Evolutionary conservation across 2,329 filamentous ascomycete species (phyloP).

Genomic region (Alternaria ethzedia): DNA sequence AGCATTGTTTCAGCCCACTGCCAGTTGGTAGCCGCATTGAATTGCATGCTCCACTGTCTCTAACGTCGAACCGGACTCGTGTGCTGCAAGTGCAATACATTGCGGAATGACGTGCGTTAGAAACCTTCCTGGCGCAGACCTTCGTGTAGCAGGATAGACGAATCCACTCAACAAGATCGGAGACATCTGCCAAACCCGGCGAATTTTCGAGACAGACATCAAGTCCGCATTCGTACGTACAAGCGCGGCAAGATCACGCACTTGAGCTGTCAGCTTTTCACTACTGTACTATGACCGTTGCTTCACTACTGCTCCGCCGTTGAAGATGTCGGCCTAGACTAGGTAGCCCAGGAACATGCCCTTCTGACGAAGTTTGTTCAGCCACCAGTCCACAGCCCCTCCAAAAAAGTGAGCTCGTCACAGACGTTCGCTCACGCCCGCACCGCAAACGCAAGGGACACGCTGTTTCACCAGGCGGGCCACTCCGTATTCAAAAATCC

Average conservation of each 20-base stretch:
- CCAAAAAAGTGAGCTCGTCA: constrained; percentile 1
- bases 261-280: constrained; percentile 1
- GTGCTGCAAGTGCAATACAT: constrained; percentile 2
- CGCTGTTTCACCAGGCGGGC: neutral
- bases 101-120: constrained; percentile 12
- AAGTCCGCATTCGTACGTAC: neutral
- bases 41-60: neutral
- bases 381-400: neutral
- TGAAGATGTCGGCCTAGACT: neutral
- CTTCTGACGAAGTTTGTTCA: constrained; percentile 1
- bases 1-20: constrained; percentile 13
- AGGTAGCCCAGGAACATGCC: constrained; percentile 2
- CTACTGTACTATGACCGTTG: constrained; percentile 5
- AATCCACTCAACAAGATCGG: constrained; percentile 4
- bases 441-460: neutral
- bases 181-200: neutral
- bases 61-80: neutral
- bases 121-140: constrained; percentile 2
- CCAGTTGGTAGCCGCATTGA: constrained; percentile 1
- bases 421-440: neutral
- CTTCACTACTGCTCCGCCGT: constrained; percentile 8
- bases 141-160: constrained; percentile 4
- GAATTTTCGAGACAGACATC: neutral
- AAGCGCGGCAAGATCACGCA: neutral
- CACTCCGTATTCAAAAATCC: neutral